Conservation (phyloP, 2,329 filamentous ascomycete species). For the Metarhizium anisopliae region DNA sequence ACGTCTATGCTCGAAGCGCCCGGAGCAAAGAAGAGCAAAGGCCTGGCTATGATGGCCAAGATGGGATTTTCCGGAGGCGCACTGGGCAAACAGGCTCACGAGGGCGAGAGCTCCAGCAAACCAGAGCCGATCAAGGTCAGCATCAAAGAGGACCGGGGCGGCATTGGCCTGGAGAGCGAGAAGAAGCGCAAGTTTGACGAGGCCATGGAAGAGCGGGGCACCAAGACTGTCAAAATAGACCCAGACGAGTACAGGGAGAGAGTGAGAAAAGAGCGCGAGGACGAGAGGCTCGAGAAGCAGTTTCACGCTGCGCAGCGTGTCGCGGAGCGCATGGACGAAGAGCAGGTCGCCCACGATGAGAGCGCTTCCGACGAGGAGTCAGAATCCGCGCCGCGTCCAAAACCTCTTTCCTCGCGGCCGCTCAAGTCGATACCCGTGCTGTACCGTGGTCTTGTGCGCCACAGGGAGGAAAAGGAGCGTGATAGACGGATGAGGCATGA, state of each 20-base stretch:
- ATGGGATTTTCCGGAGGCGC: slow-evolving; percentile 81
- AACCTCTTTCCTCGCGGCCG: slow-evolving; percentile 14
- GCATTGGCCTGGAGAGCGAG: slow-evolving; percentile 76
- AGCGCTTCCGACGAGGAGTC: slow-evolving; percentile 13
- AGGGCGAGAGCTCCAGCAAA: slow-evolving; percentile 23
- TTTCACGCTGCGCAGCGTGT: slow-evolving; percentile 74
- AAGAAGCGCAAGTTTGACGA: slow-evolving; percentile 69
- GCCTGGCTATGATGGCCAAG: slow-evolving; percentile 91
- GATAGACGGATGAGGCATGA: slow-evolving; percentile 57
- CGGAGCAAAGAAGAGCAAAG: slow-evolving; percentile 62
- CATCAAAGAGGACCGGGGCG: slow-evolving; percentile 70
- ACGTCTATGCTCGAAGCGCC: slow-evolving; percentile 58
- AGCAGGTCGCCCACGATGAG: slow-evolving; percentile 23
- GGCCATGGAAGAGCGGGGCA: slow-evolving; percentile 44
- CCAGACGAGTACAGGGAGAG: slow-evolving; percentile 67
- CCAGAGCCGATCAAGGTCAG: slow-evolving; percentile 67
- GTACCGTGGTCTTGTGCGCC: slow-evolving; percentile 66
- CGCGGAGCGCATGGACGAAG: slow-evolving; percentile 65
- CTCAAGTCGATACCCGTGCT: slow-evolving; percentile 65
- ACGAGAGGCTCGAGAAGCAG: slow-evolving; percentile 57
- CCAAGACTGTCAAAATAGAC: slow-evolving; percentile 54
- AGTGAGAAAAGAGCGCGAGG: slow-evolving; percentile 61
- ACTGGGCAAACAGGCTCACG: slow-evolving; percentile 54
- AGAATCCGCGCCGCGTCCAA: slow-evolving; percentile 30
- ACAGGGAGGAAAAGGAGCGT: slow-evolving; percentile 60